phyloP scores from a whole-genome alignment of 441 rosid species.

The Adansonia gregorii region DNA sequence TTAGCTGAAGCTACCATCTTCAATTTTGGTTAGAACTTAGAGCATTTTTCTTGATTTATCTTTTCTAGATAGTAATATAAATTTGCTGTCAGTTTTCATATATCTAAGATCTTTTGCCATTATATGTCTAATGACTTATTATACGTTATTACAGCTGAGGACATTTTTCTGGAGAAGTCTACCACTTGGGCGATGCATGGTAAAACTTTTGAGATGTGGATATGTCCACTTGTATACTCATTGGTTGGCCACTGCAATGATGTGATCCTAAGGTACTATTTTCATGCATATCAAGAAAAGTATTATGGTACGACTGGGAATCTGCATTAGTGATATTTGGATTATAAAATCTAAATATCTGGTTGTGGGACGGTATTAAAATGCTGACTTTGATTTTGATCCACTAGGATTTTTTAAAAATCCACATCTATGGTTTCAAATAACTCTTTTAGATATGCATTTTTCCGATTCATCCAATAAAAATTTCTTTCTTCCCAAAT shows the following conservation, averaged over 20 bases:
- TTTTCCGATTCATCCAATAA: background rate
- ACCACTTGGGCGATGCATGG: slow-evolving; percentile 77
- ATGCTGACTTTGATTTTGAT: background rate
- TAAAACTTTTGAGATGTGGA: slow-evolving; percentile 85
- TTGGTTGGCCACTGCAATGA: slow-evolving; percentile 76
- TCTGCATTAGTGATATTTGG: background rate
- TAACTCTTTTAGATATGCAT: background rate
- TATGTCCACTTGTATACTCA: slow-evolving; percentile 85
- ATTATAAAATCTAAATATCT: background rate
- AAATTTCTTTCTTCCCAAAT: background rate
- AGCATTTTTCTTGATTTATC: background rate
- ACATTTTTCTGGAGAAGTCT: slow-evolving; percentile 63
- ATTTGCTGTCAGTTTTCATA: background rate
- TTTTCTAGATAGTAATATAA: background rate
- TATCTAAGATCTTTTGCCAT: slow-evolving; percentile 12
- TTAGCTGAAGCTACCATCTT: slow-evolving; percentile 1
- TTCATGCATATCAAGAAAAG: slow-evolving; percentile 1
- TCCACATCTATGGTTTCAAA: slow-evolving; percentile 14
- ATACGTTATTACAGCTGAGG: slow-evolving; percentile 55
- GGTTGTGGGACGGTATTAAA: background rate
- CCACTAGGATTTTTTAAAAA: slow-evolving; percentile 4
- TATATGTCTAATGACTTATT: background rate
- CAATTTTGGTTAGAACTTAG: background rate
- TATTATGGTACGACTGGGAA: background rate
- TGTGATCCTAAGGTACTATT: slow-evolving; percentile 70